Conservation (phyloP, 2,329 filamentous ascomycete genomes). For the Colletotrichum agaves region DNA sequence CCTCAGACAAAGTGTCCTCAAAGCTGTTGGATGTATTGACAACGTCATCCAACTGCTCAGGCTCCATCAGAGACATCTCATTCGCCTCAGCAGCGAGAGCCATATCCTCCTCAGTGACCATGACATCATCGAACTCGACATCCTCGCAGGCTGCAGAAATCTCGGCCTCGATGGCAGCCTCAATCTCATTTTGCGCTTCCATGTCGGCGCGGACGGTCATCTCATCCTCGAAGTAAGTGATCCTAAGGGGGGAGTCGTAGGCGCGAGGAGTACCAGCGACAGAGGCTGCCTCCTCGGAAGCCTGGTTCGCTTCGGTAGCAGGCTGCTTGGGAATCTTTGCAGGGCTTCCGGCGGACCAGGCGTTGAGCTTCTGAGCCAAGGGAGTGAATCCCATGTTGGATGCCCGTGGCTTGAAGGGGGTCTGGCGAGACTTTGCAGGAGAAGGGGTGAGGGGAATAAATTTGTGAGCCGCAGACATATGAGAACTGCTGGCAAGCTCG, state of each 20-base stretch:
- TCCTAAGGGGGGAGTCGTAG: constrained; percentile 54
- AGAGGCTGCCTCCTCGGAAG: neutral
- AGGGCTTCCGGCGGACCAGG: constrained; percentile 72
- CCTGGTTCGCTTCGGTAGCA: neutral
- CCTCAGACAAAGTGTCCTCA: constrained; percentile 66
- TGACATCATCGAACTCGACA: constrained; percentile 56
- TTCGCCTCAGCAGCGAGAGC: constrained; percentile 68
- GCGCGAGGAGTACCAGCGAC: constrained; percentile 39
- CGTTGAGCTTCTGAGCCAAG: constrained; percentile 68
- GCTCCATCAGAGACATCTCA: constrained; percentile 67
- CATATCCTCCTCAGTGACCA: constrained; percentile 65
- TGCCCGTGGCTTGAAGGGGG: constrained; percentile 40
- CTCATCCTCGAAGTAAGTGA: constrained; percentile 70
- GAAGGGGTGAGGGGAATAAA: constrained; percentile 56
- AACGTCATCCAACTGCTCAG: constrained; percentile 51
- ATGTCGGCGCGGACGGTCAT: constrained; percentile 59
- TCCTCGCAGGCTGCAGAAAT: constrained; percentile 42
- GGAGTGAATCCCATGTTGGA: constrained; percentile 69
- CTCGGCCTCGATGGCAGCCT: constrained; percentile 50
- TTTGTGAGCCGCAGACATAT: constrained; percentile 37
- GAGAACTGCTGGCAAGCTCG: constrained; percentile 53
- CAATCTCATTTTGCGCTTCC: constrained; percentile 45
- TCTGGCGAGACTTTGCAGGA: constrained; percentile 45
- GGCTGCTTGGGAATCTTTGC: constrained; percentile 46
- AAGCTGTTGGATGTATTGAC: constrained; percentile 44